phyloP scores from a whole-genome alignment of 1,284 basidiomycete genomes.

The Nidula niveotomentosa region DNA sequence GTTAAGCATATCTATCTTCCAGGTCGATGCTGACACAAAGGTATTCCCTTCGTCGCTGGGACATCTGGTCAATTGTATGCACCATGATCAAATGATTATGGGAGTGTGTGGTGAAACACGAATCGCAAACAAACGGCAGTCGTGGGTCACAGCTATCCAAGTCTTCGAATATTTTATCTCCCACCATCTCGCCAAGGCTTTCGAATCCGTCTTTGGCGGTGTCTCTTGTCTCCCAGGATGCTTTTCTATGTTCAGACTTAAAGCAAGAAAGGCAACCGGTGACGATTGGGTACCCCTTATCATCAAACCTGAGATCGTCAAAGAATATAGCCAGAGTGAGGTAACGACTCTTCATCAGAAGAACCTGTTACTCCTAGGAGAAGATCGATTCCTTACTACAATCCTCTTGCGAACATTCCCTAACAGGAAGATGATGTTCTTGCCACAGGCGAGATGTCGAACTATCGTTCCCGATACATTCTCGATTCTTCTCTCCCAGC shows the following conservation, averaged over 20 bases:
- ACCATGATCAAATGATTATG: conserved; percentile 98
- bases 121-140: conserved; percentile 96
- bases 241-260: conserved; percentile 99
- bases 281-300: conserved; percentile 99
- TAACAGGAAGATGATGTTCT: conserved; percentile 99
- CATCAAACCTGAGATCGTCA: conserved; percentile 96
- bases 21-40: conserved; percentile 99
- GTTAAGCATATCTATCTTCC: conserved; percentile 8
- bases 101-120: conserved; percentile 98
- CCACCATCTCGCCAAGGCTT: conserved; percentile 97
- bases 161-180: conserved; percentile 99
- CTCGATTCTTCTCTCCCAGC: conserved; percentile 90
- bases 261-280: conserved; percentile 84
- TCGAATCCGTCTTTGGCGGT: conserved; percentile 99
- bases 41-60: conserved; percentile 86
- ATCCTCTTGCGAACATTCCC: conserved; percentile 96
- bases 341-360: conserved; percentile 98
- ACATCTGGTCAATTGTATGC: conserved; percentile 95
- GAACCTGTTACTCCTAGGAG: conserved; percentile 94
- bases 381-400: conserved; percentile 98
- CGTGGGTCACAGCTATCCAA: conserved; percentile 98
- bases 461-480: conserved; percentile 98
- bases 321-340: conserved; percentile 94
- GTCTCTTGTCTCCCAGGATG: conserved; percentile 99
- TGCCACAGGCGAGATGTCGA: conserved; percentile 93